phyloP scores from a whole-genome alignment of 371 early-diverging fungal genomes.

The Chytridium lagenaria region DNA sequence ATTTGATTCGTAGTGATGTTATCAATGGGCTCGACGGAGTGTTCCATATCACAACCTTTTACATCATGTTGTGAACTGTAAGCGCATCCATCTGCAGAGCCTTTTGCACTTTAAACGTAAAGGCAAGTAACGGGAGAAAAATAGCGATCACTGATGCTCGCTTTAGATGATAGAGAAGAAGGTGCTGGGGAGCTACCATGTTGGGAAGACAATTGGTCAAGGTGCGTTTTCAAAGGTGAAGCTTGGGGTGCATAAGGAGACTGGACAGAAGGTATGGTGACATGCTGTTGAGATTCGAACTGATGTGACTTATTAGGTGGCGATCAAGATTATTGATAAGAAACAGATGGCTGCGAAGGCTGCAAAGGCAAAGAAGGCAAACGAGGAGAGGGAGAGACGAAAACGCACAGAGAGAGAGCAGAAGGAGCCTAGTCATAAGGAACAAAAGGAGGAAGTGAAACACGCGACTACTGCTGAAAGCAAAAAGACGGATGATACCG shows the following conservation, averaged over 20 bases:
- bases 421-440: constrained; percentile 12
- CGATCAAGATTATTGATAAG: too few species aligned
- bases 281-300: too few species aligned
- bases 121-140: too few species aligned
- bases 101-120: too few species aligned
- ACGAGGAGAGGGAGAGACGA: constrained; percentile 45
- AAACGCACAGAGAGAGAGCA: constrained; percentile 24
- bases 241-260: constrained; percentile 79
- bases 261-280: constrained; percentile 63
- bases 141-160: too few species aligned
- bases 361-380: constrained; percentile 47
- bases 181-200: constrained; percentile 41
- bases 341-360: constrained; percentile 54
- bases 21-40: too few species aligned
- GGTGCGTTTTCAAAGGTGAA: constrained; percentile 98
- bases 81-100: too few species aligned
- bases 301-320: too few species aligned
- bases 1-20: too few species aligned
- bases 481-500: too few species aligned
- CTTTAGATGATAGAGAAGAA: constrained; percentile 31
- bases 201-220: constrained; percentile 72
- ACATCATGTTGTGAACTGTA: too few species aligned
- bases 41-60: too few species aligned
- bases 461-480: neutral
- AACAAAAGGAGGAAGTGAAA: constrained; percentile 8